These are phyloP conservation scores for Citropsis articulata DNA, from an alignment of 345 rosid genomes.

Conservation along the genomic window DNA sequence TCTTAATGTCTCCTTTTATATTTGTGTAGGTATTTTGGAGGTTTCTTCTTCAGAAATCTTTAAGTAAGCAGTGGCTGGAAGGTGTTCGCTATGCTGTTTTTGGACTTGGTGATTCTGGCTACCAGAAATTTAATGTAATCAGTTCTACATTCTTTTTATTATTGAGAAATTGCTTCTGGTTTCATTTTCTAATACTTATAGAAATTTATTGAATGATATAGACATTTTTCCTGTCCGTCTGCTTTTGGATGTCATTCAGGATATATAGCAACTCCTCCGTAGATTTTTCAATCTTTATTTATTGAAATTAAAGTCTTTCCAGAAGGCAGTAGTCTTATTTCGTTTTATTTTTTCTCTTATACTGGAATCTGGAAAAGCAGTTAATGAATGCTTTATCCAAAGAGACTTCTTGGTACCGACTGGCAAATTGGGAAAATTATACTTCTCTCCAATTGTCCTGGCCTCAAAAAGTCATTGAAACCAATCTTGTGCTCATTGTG, in stretches of 20 bases:
- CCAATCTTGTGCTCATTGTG: background rate
- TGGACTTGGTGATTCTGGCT: conserved; percentile 93
- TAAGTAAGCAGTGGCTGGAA: conserved; percentile 60
- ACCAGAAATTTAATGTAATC: conserved; percentile 81
- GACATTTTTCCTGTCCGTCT: background rate
- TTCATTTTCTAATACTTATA: background rate
- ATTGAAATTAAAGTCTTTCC: background rate
- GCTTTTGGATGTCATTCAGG: background rate
- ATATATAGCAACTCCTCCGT: background rate
- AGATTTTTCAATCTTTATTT: background rate
- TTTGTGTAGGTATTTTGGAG: conserved; percentile 72
- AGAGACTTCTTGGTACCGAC: background rate
- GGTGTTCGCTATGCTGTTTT: conserved; percentile 73
- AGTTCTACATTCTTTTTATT: conserved; percentile 5
- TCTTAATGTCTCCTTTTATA: conserved; percentile 9
- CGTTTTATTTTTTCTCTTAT: no score
- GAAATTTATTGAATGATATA: background rate
- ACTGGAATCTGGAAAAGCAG: background rate
- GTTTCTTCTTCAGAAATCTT: conserved; percentile 69
- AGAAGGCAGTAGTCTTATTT: background rate
- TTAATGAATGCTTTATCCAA: background rate
- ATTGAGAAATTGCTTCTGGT: background rate
- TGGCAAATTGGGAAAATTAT: background rate
- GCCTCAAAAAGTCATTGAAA: background rate
- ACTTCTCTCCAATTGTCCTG: background rate